Evolutionary conservation across 2,329 filamentous ascomycete genomes (phyloP).

Genomic region (Chaetomium sp.): DNA sequence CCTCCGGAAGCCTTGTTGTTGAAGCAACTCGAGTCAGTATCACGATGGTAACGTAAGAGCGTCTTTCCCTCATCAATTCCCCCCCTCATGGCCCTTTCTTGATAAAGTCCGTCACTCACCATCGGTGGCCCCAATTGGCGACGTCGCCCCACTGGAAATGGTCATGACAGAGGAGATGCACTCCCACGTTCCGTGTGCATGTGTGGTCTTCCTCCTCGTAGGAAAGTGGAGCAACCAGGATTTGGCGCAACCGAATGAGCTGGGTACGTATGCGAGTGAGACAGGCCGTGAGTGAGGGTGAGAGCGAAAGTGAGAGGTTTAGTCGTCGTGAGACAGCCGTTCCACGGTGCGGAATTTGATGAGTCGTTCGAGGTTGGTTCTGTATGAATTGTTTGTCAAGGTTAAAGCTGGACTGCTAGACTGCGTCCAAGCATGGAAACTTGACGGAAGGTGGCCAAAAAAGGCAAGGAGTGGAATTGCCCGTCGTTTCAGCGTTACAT

Average conservation of each 20-base stretch:
- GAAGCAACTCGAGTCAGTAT: not conserved
- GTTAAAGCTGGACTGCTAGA: not conserved
- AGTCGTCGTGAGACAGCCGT: too few species aligned
- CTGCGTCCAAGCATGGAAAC: slow-evolving; percentile 10
- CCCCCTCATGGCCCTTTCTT: not conserved
- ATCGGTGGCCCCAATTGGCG: slow-evolving; percentile 7
- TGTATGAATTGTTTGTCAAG: slow-evolving; percentile 3
- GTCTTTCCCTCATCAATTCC: too few species aligned
- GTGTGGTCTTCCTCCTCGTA: too few species aligned
- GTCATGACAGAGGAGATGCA: slow-evolving; percentile 8
- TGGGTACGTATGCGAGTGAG: too few species aligned
- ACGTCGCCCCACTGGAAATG: slow-evolving; percentile 5
- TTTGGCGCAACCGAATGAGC: too few species aligned
- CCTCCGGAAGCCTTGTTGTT: slow-evolving; percentile 14
- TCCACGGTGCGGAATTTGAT: too few species aligned
- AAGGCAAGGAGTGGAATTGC: slow-evolving; percentile 11
- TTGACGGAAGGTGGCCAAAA: slow-evolving; percentile 16
- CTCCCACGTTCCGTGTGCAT: too few species aligned
- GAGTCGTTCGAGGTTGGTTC: not conserved
- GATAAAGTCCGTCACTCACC: slow-evolving; percentile 4
- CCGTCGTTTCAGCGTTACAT: not conserved
- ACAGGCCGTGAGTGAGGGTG: too few species aligned
- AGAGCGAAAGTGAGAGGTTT: too few species aligned
- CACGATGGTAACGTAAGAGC: not conserved
- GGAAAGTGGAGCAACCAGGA: too few species aligned